phyloP scores from a whole-genome alignment of 192 early-diverging fungal genomes.

The Entomortierella chlamydospora region DNA sequence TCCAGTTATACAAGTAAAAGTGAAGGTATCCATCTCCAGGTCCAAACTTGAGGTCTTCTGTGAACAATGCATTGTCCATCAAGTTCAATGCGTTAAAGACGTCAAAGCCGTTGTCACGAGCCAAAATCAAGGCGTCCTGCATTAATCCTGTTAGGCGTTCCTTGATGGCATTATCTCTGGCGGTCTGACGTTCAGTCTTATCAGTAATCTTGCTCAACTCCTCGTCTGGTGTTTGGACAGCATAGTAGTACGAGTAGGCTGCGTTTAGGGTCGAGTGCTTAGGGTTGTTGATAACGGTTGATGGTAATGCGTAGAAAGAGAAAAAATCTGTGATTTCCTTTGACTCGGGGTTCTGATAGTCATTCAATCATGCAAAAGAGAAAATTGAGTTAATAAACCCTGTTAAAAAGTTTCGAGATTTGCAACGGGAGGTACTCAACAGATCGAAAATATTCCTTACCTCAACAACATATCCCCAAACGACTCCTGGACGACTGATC shows the following conservation, averaged over 20 bases:
- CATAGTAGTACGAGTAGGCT: conserved; percentile 97
- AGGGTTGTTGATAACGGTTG: conserved; percentile 83
- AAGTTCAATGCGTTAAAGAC: conserved; percentile 95
- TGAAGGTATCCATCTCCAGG: conserved; percentile 93
- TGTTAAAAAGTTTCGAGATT: no score
- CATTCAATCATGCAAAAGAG: no score
- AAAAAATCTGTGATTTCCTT: conserved; percentile 88
- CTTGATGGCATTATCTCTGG: conserved; percentile 61
- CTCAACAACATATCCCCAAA: conserved; percentile 96
- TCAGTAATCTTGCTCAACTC: conserved; percentile 39
- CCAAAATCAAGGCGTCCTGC: conserved; percentile 84
- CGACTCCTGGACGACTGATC: conserved; percentile 82
- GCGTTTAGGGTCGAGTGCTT: conserved; percentile 84
- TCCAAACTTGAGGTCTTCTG: conserved; percentile 90
- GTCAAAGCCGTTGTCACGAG: conserved; percentile 81
- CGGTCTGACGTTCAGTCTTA: conserved; percentile 45
- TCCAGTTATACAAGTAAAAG: conserved; percentile 98
- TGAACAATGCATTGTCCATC: conserved; percentile 89
- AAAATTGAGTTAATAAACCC: no score
- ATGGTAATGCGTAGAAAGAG: conserved; percentile 97
- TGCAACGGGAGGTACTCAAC: no score
- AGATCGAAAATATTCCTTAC: conserved; percentile 33
- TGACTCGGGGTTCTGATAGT: conserved; percentile 54
- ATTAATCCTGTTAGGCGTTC: conserved; percentile 71
- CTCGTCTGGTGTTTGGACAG: conserved; percentile 57